A percentile compares a stretch with the other conserved stretches of the same genome.
Conservation (phyloP, 768 basidiomycete species). For the Hysterangium stoloniferum region DNA sequence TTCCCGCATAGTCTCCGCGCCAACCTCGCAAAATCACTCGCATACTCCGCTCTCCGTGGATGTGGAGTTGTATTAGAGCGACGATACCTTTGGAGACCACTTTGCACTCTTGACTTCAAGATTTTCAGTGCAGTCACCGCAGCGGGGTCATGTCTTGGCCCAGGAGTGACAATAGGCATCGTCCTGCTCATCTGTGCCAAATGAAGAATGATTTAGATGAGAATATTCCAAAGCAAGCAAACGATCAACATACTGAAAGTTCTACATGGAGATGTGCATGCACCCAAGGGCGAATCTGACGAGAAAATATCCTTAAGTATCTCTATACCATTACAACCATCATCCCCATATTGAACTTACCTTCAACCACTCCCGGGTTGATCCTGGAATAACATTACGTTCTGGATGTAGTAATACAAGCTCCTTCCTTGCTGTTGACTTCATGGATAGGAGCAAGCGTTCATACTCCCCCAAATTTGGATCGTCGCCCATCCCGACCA, state of each 20-base stretch:
- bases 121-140: constrained; percentile 86
- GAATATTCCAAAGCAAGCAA: neutral
- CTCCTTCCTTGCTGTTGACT: constrained; percentile 98
- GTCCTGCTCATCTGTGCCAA: neutral
- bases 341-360: too few species aligned
- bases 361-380: constrained; percentile 94
- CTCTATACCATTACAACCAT: neutral
- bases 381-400: constrained; percentile 80
- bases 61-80: constrained; percentile 51
- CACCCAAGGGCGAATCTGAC: constrained; percentile 87
- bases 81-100: constrained; percentile 81
- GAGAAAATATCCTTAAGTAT: constrained; percentile 5
- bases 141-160: constrained; percentile 70
- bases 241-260: constrained; percentile 48
- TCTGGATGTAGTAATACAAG: constrained; percentile 90
- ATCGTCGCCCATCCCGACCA: constrained; percentile 91
- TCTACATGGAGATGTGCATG: constrained; percentile 96
- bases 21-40: constrained; percentile 86
- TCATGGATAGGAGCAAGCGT: constrained; percentile 85
- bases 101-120: constrained; percentile 88
- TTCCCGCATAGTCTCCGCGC: constrained; percentile 89
- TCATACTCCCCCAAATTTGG: constrained; percentile 91
- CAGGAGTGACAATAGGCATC: constrained; percentile 49
- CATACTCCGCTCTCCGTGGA: constrained; percentile 72
- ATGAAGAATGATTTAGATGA: neutral